Conservation (phyloP, 1,284 basidiomycete genomes). For the Ustilago curta region DNA sequence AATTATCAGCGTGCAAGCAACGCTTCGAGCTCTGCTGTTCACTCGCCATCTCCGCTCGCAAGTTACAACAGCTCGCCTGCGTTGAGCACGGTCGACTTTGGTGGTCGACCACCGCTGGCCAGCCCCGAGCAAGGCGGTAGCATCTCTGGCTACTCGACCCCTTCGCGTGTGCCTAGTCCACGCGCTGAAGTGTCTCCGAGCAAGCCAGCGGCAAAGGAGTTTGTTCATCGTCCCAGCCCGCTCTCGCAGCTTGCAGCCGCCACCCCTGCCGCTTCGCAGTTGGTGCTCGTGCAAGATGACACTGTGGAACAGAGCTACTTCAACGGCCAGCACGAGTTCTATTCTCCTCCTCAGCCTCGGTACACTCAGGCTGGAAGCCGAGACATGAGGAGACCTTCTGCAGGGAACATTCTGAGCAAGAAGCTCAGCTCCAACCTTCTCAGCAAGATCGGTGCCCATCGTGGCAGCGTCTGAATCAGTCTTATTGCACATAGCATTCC, state of each 20-base stretch:
- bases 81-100: constrained; percentile 6
- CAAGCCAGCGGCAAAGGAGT: constrained; percentile 29
- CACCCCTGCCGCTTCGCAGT: constrained; percentile 8
- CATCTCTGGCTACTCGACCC: constrained; percentile 31
- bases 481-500: neutral
- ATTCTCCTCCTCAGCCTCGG: neutral
- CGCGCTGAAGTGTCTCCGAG: constrained; percentile 15
- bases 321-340: neutral
- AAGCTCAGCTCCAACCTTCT: constrained; percentile 42
- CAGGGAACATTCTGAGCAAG: constrained; percentile 35
- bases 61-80: constrained; percentile 21
- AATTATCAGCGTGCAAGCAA: neutral
- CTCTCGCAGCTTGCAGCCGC: constrained; percentile 37
- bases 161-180: constrained; percentile 26
- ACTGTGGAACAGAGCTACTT: neutral
- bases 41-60: neutral
- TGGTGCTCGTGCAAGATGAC: neutral
- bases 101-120: constrained; percentile 15
- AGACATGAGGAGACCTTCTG: constrained; percentile 21
- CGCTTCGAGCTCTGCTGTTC: neutral
- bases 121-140: constrained; percentile 11
- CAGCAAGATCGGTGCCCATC: constrained; percentile 31
- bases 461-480: constrained; percentile 24
- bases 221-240: constrained; percentile 34
- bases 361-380: no score